A percentile compares a stretch with the other conserved stretches of the same genome.
Evolutionary conservation across 2,329 filamentous ascomycete genomes (phyloP).

Genomic region (Penicillium italicum): DNA sequence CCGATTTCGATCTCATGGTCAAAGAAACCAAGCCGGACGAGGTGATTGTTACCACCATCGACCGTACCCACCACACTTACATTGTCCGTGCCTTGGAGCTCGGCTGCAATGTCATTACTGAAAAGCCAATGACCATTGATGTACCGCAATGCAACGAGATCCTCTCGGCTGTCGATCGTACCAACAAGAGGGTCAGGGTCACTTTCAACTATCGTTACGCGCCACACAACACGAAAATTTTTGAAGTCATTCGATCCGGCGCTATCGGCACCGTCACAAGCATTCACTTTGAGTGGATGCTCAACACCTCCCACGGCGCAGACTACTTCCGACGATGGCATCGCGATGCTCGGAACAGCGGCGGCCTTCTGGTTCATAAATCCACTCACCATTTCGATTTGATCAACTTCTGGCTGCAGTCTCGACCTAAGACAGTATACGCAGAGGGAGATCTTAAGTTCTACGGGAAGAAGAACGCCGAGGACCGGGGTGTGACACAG

Average conservation of each 20-base stretch:
- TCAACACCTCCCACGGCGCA: conserved; percentile 59
- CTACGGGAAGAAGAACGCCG: conserved; percentile 61
- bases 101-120: conserved; percentile 59
- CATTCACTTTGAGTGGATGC: conserved; percentile 62
- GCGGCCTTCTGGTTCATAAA: conserved; percentile 60
- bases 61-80: conserved; percentile 60
- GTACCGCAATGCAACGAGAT: conserved; percentile 54
- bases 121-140: conserved; percentile 65
- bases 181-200: conserved; percentile 51
- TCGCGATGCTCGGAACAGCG: conserved; percentile 58
- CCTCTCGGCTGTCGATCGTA: conserved; percentile 53
- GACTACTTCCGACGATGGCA: conserved; percentile 65
- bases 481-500: conserved; percentile 49
- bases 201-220: conserved; percentile 65
- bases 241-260: conserved; percentile 52
- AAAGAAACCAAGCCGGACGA: conserved; percentile 56
- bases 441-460: conserved; percentile 58
- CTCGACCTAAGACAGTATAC: conserved; percentile 54
- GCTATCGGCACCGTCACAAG: conserved; percentile 56
- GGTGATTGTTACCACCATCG: conserved; percentile 61
- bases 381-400: conserved; percentile 63
- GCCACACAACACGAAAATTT: conserved; percentile 61
- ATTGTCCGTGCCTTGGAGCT: conserved; percentile 58
- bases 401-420: conserved; percentile 61
- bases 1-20: conserved; percentile 57